Evolutionary conservation across 1,139 yeast genomes (phyloP).

Genomic region (Magnusiomyces suaveolens): DNA sequence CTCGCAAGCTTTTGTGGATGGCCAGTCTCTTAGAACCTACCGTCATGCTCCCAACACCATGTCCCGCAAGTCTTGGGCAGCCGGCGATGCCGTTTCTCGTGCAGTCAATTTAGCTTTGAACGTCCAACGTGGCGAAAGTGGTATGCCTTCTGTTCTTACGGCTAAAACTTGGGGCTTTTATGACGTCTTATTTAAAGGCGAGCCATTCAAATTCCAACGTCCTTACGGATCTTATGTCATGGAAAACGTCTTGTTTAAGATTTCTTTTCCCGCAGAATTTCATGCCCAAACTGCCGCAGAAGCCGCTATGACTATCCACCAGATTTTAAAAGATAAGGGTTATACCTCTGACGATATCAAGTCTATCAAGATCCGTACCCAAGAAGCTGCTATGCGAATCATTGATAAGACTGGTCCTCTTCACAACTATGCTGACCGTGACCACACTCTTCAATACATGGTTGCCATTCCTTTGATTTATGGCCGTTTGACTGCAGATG

Average conservation of each 20-base stretch:
- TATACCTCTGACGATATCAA: constrained; percentile 42
- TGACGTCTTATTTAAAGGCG: constrained; percentile 47
- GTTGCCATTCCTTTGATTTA: constrained; percentile 46
- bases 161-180: constrained; percentile 55
- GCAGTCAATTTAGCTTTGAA: constrained; percentile 48
- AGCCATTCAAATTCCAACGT: constrained; percentile 46
- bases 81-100: constrained; percentile 53
- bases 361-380: constrained; percentile 43
- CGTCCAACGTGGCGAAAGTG: constrained; percentile 45
- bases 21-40: constrained; percentile 48
- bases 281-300: constrained; percentile 61
- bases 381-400: constrained; percentile 51
- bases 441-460: constrained; percentile 56
- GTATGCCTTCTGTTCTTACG: constrained; percentile 48
- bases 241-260: constrained; percentile 52
- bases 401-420: constrained; percentile 51
- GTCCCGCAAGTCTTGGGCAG: constrained; percentile 58
- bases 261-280: constrained; percentile 57
- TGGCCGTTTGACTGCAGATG: constrained; percentile 49
- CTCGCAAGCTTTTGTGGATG: constrained; percentile 53
- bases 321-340: constrained; percentile 34
- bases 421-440: constrained; percentile 53
- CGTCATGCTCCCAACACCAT: constrained; percentile 57
- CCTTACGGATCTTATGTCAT: constrained; percentile 48
- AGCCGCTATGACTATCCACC: constrained; percentile 42